These are phyloP conservation scores for Wickerhamomyces sp. DNA, from an alignment of 1,139 yeast genomes.

Conservation along the genomic window DNA sequence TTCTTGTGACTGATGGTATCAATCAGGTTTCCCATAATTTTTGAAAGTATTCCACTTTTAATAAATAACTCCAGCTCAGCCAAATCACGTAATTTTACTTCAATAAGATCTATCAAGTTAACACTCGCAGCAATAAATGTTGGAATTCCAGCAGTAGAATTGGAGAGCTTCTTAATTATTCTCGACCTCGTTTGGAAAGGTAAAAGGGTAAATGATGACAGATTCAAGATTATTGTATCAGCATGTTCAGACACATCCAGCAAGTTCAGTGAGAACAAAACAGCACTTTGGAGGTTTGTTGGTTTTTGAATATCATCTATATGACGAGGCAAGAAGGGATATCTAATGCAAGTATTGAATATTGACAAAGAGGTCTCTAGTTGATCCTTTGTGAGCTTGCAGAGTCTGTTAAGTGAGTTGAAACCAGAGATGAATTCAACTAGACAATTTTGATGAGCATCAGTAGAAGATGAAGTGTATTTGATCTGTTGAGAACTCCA, in stretches of 20 bases:
- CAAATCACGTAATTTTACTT: constrained; percentile 30
- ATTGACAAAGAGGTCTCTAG: constrained; percentile 39
- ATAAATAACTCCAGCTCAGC: constrained; percentile 33
- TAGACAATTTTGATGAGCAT: constrained; percentile 52
- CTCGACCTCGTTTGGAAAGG: constrained; percentile 57
- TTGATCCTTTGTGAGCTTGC: constrained; percentile 18
- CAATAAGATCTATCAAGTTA: constrained; percentile 40
- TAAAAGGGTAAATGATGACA: constrained; percentile 45
- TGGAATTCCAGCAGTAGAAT: constrained; percentile 44
- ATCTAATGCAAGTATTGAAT: constrained; percentile 57
- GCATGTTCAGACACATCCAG: constrained; percentile 31
- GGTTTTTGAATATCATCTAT: constrained; percentile 42
- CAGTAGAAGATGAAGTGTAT: constrained; percentile 44
- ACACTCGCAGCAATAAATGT: constrained; percentile 63
- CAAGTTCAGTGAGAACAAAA: constrained; percentile 38
- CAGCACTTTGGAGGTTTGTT: constrained; percentile 48
- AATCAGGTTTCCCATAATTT: constrained; percentile 33
- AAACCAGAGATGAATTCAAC: constrained; percentile 48
- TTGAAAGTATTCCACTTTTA: constrained; percentile 41
- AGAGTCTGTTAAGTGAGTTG: constrained; percentile 37
- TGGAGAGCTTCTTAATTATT: constrained; percentile 35
- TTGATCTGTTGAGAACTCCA: constrained; percentile 61
- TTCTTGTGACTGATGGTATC: constrained; percentile 37
- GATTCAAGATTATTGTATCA: constrained; percentile 44
- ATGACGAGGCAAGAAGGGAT: constrained; percentile 56